These are phyloP conservation scores for Phylloporus sp. DNA, from an alignment of 768 basidiomycete genomes.

Conservation along the genomic window DNA sequence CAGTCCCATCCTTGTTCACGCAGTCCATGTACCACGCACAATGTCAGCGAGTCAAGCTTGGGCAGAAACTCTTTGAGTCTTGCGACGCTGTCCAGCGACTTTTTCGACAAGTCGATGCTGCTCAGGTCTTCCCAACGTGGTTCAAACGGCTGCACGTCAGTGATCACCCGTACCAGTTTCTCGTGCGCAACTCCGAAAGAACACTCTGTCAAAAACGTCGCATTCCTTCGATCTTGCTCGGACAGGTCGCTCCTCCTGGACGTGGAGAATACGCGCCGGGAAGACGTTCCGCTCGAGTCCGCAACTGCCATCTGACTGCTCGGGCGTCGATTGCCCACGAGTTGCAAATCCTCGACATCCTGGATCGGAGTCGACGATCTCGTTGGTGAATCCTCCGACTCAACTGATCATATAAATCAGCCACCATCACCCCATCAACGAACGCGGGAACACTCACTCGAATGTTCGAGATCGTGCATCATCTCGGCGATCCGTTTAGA, in stretches of 20 bases:
- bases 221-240: slow-evolving; percentile 37
- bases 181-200: slow-evolving; percentile 96
- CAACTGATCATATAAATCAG: slow-evolving; percentile 15
- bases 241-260: slow-evolving; percentile 38
- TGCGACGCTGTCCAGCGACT: slow-evolving; percentile 59
- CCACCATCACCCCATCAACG: background rate
- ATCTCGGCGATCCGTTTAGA: slow-evolving; percentile 80
- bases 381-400: slow-evolving; percentile 51
- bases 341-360: slow-evolving; percentile 43
- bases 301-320: slow-evolving; percentile 26
- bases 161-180: slow-evolving; percentile 84
- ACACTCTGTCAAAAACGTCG: slow-evolving; percentile 89
- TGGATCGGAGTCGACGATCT: slow-evolving; percentile 46
- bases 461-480: slow-evolving; percentile 67
- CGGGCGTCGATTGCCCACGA: slow-evolving; percentile 40
- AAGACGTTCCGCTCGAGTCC: slow-evolving; percentile 25
- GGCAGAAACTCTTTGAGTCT: slow-evolving; percentile 88
- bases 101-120: slow-evolving; percentile 64
- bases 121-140: slow-evolving; percentile 86
- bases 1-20: slow-evolving; percentile 9
- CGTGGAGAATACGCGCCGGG: slow-evolving; percentile 42
- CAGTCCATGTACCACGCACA: slow-evolving; percentile 53
- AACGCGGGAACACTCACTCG: slow-evolving; percentile 48
- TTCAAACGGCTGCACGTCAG: slow-evolving; percentile 91
- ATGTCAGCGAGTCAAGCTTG: slow-evolving; percentile 60